These are phyloP conservation scores for Blastobotrys chiropterorum DNA, from an alignment of 805 yeast genomes.

Conservation along the genomic window DNA sequence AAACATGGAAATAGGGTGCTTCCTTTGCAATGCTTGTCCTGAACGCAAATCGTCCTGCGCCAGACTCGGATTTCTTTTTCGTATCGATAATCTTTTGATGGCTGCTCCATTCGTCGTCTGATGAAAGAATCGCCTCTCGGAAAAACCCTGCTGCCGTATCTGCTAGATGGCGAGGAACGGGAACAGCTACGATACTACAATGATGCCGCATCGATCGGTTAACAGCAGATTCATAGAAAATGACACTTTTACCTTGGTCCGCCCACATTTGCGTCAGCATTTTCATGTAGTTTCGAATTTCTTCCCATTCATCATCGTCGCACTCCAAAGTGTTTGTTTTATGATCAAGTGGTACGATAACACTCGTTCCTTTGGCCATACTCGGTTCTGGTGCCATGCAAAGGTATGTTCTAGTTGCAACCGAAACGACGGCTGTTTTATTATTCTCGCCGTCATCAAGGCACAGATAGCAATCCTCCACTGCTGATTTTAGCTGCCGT, in stretches of 20 bases:
- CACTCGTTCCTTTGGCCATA: slow-evolving; percentile 30
- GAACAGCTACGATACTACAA: slow-evolving; percentile 40
- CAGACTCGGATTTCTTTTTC: slow-evolving; percentile 19
- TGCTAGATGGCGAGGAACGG: slow-evolving; percentile 34
- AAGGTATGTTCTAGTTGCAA: slow-evolving; percentile 35
- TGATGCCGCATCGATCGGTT: slow-evolving; percentile 28
- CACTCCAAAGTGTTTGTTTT: slow-evolving; percentile 36
- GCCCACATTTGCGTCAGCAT: slow-evolving; percentile 37
- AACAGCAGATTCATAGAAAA: slow-evolving; percentile 43
- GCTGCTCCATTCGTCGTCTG: slow-evolving; percentile 36
- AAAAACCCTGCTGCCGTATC: slow-evolving; percentile 37
- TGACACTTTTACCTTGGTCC: slow-evolving; percentile 30
- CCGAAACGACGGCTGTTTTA: slow-evolving; percentile 25
- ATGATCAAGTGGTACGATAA: slow-evolving; percentile 41
- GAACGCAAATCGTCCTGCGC: slow-evolving; percentile 24
- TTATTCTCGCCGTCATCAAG: slow-evolving; percentile 26
- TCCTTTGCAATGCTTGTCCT: slow-evolving; percentile 38
- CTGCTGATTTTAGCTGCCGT: slow-evolving; percentile 25
- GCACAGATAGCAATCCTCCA: slow-evolving; percentile 37
- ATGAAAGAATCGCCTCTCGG: slow-evolving; percentile 35
- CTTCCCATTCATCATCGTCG: slow-evolving; percentile 40
- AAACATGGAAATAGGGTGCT: slow-evolving; percentile 46
- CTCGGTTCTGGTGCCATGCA: slow-evolving; percentile 39
- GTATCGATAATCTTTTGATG: slow-evolving; percentile 39
- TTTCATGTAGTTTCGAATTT: slow-evolving; percentile 39